A percentile compares a stretch with the other conserved stretches of the same genome.
phyloP scores from a whole-genome alignment of 352 stramenopile genomes.

The Phytopythium chamaehyphon region DNA sequence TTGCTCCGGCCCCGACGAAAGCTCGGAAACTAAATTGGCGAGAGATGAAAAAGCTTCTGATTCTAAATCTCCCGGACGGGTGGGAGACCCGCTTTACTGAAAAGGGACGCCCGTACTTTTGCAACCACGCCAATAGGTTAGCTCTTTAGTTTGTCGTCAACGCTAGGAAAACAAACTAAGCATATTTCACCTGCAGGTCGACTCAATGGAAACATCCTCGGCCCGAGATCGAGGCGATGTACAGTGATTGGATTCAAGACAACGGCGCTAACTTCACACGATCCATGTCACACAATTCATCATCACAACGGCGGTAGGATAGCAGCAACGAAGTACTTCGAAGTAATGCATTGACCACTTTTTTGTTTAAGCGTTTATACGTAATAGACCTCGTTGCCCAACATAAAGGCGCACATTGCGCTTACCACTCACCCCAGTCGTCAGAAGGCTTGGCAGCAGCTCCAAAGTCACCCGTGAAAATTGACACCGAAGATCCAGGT shows the following conservation, averaged over 20 bases:
- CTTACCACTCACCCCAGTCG: conserved; percentile 71
- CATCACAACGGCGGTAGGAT: conserved; percentile 1
- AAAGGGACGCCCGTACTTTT: conserved; percentile 81
- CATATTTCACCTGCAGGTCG: conserved; percentile 28
- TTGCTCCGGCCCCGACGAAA: conserved; percentile 25
- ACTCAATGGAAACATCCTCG: conserved; percentile 85
- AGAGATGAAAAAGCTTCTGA: conserved; percentile 70
- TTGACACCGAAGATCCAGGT: conserved; percentile 32
- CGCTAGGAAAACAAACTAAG: neutral
- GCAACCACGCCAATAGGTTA: conserved; percentile 68
- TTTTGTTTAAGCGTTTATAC: no score
- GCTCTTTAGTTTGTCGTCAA: neutral
- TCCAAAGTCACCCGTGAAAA: conserved; percentile 35
- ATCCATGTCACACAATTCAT: conserved; percentile 9
- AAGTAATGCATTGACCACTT: neutral
- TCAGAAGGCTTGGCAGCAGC: conserved; percentile 23
- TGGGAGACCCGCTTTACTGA: conserved; percentile 83
- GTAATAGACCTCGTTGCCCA: no score
- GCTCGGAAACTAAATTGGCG: conserved; percentile 61
- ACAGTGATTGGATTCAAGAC: conserved; percentile 73
- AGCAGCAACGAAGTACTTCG: neutral
- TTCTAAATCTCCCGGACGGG: conserved; percentile 63
- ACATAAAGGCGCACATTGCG: neutral
- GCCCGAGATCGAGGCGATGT: conserved; percentile 68
- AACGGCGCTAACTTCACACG: conserved; percentile 48